Base-by-base conservation (phyloP, 2,329 filamentous ascomycete species). In the Diaporthe amygdali region DNA sequence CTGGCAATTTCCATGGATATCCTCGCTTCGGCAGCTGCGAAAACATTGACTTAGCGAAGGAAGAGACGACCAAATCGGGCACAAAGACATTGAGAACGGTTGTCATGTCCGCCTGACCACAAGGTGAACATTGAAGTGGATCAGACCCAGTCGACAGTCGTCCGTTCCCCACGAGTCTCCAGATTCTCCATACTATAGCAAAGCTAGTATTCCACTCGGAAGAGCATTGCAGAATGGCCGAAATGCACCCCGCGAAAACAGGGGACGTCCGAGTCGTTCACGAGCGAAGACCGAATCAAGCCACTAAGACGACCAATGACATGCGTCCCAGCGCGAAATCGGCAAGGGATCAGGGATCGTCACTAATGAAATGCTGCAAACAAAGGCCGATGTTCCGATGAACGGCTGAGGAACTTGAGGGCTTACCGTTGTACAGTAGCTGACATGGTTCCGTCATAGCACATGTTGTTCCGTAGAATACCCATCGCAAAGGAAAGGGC, bases 101-200 rank as follows among this genome's bases (percentile, higher is more conserved):
- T 25, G 34, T 30, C 37, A 34, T 37, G 27, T 44, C 55, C 55
- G n/a, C 55, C 55, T 59, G 55, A 59, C 55, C 55, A 59, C 55
- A n/a, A 30, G 22, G 22, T 14, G 14, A n/a, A 25, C 55, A 59
- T 20, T 25, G 7, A 30, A 30, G 55, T 59, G 55, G 55, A 41
- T 20, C 32, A 32, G 64, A n/a, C 49, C 49, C 64, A 54, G 64
- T 67, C 64, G 49, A 67, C 64, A 46, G 64, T 67, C 64, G 52
- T 49, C 64, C 47, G 55, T 67, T 55, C 49, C 64, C 64, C 64
- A 67, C 37, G 64, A 25, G 64, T 55, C 64, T 46, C 37, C 64
- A 54, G 34, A 66, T 39, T 55, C 64, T 44, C 49, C 64, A 55
- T 54, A 46, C 20, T 20, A 22, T 12, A n/a, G 30, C 20, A 27